A percentile compares a stretch with the other conserved stretches of the same genome.
phyloP scores from a whole-genome alignment of 2,329 filamentous ascomycete species.

The Cryphonectria parasitica region DNA sequence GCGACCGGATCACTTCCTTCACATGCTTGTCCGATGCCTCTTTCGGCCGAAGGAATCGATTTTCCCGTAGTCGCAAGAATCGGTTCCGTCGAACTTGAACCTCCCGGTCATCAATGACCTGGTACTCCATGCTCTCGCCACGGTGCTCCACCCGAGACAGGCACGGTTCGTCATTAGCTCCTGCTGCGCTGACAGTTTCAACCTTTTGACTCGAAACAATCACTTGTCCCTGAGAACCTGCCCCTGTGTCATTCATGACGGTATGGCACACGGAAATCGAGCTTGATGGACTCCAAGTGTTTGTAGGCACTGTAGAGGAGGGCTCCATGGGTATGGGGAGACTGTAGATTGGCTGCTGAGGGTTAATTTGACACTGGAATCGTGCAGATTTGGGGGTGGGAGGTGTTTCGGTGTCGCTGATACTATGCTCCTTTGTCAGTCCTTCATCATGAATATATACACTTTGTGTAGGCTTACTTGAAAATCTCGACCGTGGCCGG shows the following conservation, averaged over 20 bases:
- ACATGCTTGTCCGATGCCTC: background rate
- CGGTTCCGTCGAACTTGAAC: background rate
- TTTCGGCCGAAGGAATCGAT: background rate
- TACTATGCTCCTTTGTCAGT: conserved; percentile 7
- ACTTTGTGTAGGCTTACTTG: conserved; percentile 5
- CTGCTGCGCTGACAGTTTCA: background rate
- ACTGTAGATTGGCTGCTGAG: background rate
- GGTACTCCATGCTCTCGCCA: background rate
- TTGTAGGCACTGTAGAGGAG: too few relatives aligned
- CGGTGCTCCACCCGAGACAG: background rate
- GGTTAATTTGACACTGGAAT: background rate
- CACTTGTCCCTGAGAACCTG: background rate
- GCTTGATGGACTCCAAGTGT: background rate
- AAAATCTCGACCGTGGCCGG: conserved; percentile 19
- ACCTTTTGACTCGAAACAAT: background rate
- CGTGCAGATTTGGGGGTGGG: background rate
- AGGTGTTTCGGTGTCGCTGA: background rate
- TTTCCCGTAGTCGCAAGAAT: background rate
- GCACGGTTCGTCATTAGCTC: background rate
- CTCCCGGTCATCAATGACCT: background rate
- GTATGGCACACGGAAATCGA: background rate
- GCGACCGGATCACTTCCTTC: conserved; percentile 7
- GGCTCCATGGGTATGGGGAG: background rate
- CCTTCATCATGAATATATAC: background rate
- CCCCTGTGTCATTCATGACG: background rate